These are phyloP conservation scores for Teunomyces stri DNA, from an alignment of 805 yeast genomes.

Conservation along the genomic window DNA sequence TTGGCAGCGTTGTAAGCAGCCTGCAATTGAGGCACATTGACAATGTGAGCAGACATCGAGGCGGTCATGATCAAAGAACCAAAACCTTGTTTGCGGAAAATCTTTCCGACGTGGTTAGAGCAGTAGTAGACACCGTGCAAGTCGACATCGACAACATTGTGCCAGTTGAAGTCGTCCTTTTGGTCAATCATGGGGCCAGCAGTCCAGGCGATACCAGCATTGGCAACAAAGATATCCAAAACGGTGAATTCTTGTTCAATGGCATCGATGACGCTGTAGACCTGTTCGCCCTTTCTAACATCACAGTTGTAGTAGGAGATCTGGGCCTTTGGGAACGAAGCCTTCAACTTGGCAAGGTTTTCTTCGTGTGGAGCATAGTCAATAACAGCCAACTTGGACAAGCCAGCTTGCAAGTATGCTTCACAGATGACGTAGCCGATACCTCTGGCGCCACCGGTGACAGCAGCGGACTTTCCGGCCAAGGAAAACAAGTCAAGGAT, in stretches of 20 bases:
- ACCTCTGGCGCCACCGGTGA: constrained; percentile 41
- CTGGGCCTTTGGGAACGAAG: constrained; percentile 30
- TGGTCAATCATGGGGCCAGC: constrained; percentile 40
- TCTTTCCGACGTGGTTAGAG: constrained; percentile 68
- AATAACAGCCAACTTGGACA: constrained; percentile 36
- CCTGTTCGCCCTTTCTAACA: constrained; percentile 39
- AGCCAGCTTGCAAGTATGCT: constrained; percentile 38
- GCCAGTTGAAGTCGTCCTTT: constrained; percentile 61
- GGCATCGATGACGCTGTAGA: constrained; percentile 28
- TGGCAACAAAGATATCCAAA: constrained; percentile 45
- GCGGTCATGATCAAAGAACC: constrained; percentile 86
- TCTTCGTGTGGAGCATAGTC: constrained; percentile 35
- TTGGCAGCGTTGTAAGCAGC: constrained; percentile 84
- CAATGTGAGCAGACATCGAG: constrained; percentile 87
- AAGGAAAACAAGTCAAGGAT: constrained; percentile 30
- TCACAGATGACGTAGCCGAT: constrained; percentile 36
- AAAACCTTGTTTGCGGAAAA: constrained; percentile 67
- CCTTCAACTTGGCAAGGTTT: constrained; percentile 23
- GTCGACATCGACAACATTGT: constrained; percentile 69
- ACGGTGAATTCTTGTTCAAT: constrained; percentile 33
- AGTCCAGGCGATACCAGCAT: constrained; percentile 50
- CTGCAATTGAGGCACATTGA: constrained; percentile 83
- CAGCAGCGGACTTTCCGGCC: constrained; percentile 30
- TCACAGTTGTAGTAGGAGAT: constrained; percentile 36
- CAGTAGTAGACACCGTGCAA: constrained; percentile 79